phyloP scores from a whole-genome alignment of 495 filamentous ascomycete species.

The Massariosphaeria phaeospora region DNA sequence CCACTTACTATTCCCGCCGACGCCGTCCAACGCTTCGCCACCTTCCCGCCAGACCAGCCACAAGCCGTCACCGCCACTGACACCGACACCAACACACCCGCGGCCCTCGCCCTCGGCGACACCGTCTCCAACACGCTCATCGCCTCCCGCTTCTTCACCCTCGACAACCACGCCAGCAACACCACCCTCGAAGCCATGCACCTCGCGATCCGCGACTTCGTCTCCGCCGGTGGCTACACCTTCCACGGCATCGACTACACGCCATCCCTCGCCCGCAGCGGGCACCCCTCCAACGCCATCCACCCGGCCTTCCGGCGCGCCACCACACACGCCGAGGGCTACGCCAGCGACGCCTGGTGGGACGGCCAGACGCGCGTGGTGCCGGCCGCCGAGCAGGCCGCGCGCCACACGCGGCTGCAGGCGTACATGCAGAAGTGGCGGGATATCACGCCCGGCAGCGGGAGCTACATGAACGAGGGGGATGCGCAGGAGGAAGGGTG shows the following conservation, averaged over 20 bases:
- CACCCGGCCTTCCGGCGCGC: slow-evolving; percentile 15
- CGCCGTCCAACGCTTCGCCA: background rate
- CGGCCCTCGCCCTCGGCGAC: slow-evolving; percentile 10
- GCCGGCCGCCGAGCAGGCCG: background rate
- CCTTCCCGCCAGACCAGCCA: background rate
- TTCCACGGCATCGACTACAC: slow-evolving; percentile 29
- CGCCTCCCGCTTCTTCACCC: slow-evolving; percentile 15
- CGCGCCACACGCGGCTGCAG: slow-evolving; percentile 12
- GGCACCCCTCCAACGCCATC: slow-evolving; percentile 20
- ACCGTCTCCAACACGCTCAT: slow-evolving; percentile 16
- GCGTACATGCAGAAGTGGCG: slow-evolving; percentile 24
- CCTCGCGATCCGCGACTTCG: slow-evolving; percentile 14
- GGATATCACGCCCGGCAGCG: slow-evolving; percentile 24
- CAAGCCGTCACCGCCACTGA: background rate
- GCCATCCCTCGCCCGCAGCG: slow-evolving; percentile 2
- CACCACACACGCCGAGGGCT: slow-evolving; percentile 23
- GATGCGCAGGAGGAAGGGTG: slow-evolving; percentile 33
- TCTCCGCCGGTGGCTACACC: slow-evolving; percentile 16
- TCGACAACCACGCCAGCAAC: background rate
- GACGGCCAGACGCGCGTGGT: background rate
- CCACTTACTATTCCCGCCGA: background rate
- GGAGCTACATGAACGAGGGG: slow-evolving; percentile 32
- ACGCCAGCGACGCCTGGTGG: slow-evolving; percentile 2
- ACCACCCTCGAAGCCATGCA: background rate
- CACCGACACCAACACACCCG: background rate